Evolutionary conservation across 495 filamentous ascomycete species (phyloP).

Genomic region (Lepidopterella palustris): DNA sequence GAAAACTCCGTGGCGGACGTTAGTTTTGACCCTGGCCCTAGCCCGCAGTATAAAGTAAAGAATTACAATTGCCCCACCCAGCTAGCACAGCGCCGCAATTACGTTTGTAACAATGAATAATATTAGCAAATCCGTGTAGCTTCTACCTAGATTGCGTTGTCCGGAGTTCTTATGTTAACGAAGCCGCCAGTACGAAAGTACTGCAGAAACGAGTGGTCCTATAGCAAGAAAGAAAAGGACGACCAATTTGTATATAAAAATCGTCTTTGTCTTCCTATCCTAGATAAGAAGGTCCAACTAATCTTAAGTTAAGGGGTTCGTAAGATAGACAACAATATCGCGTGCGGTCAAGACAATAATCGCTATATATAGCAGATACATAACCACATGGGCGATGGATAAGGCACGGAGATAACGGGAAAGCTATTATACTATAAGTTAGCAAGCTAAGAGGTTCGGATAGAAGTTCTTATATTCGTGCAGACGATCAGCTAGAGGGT

Average conservation of each 20-base stretch:
- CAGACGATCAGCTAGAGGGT: slow-evolving; percentile 3
- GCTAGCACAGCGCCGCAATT: slow-evolving; percentile 3
- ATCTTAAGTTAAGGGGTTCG: slow-evolving; percentile 4
- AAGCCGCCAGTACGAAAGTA: slow-evolving; percentile 3
- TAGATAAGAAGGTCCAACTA: slow-evolving; percentile 6
- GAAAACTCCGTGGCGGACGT: slow-evolving; percentile 2
- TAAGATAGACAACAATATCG: slow-evolving; percentile 5
- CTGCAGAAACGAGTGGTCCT: slow-evolving; percentile 3
- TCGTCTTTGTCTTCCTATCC: slow-evolving; percentile 4
- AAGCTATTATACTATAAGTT: slow-evolving; percentile 10
- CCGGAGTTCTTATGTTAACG: slow-evolving; percentile 3
- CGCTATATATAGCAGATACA: slow-evolving; percentile 6
- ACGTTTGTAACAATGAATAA: slow-evolving; percentile 5
- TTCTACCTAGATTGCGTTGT: not conserved
- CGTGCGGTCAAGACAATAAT: slow-evolving; percentile 1
- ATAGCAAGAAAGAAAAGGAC: slow-evolving; percentile 9
- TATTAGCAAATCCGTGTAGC: slow-evolving; percentile 4
- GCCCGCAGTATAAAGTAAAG: slow-evolving; percentile 4
- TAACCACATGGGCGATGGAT: slow-evolving; percentile 3
- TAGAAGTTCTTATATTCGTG: slow-evolving; percentile 6
- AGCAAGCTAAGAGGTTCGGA: slow-evolving; percentile 4
- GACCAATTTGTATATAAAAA: slow-evolving; percentile 8
- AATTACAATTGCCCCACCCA: slow-evolving; percentile 3
- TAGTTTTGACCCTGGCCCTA: not conserved
- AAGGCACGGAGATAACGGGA: slow-evolving; percentile 3